phyloP scores from a whole-genome alignment of 371 early-diverging fungal genomes.

The Choanephora cucurbitarum region DNA sequence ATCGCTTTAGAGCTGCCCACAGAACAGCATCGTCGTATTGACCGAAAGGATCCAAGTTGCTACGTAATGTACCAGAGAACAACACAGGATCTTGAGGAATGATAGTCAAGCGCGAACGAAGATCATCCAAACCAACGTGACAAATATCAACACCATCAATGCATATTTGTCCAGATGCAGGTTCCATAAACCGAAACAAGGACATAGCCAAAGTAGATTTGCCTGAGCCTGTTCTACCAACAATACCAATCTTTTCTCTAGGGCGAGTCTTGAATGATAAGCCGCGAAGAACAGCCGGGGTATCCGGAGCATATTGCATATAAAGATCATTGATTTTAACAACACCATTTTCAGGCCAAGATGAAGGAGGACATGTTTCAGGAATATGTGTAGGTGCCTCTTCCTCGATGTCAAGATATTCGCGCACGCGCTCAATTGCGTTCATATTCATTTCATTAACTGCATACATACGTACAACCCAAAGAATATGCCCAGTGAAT shows the following conservation, averaged over 20 bases:
- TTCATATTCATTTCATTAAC: conserved; percentile 82
- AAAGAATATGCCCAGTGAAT: conserved; percentile 50
- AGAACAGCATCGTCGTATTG: conserved; percentile 61
- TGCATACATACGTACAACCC: conserved; percentile 59
- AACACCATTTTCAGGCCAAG: conserved; percentile 74
- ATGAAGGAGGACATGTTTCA: conserved; percentile 50
- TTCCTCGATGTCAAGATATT: conserved; percentile 72
- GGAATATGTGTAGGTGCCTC: conserved; percentile 61
- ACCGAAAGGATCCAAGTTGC: conserved; percentile 73
- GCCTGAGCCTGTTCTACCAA: conserved; percentile 80
- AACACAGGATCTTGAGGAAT: conserved; percentile 87
- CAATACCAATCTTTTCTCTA: conserved; percentile 76
- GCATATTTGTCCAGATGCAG: conserved; percentile 63
- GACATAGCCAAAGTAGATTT: conserved; percentile 76
- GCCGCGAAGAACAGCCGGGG: conserved; percentile 70
- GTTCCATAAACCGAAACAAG: conserved; percentile 77
- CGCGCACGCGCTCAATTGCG: conserved; percentile 82
- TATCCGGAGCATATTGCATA: conserved; percentile 65
- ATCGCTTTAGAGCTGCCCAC: conserved; percentile 64
- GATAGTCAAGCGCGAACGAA: conserved; percentile 74
- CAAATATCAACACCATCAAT: conserved; percentile 81
- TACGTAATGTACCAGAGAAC: conserved; percentile 71
- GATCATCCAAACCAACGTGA: conserved; percentile 66
- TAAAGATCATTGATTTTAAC: conserved; percentile 65
- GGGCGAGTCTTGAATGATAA: conserved; percentile 62